Evolutionary conservation across 495 filamentous ascomycete species (phyloP), one percentile per base, ranked within the genome.

Genomic region (Aspergillus funiculosus): DNA sequence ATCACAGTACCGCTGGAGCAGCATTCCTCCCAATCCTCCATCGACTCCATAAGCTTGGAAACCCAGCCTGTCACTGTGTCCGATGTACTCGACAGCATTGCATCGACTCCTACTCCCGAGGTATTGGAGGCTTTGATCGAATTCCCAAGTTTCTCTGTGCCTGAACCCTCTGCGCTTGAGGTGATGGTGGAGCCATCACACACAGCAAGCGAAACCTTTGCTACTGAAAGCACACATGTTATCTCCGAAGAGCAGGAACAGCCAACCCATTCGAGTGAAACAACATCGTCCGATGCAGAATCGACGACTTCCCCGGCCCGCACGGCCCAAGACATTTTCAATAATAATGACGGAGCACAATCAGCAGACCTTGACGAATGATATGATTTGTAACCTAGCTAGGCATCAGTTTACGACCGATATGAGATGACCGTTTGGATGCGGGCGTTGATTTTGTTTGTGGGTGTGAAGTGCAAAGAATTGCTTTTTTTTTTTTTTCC

Each of bases 391-490:
- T 34, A 21, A 43, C 19, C 14, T 24, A 26, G 6, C 9, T 20
- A 48, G 13, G 19, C n/a, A 37, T 48, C 29, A 35, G 47, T 34
- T 50, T 35, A 57, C 35, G 54, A 57, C 47, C 19, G 50, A 51
- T 21, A 57, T 39, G 54, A 50, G 25, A 49, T 26, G 17, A 46
- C 29, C 38, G 26, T 36, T 35, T 50, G 19, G 26, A 32, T 44
- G 6, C 13, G 29, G 4, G 8, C 21, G 25, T 41, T 46, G 29
- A 17, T 17, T 50, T 17, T 46, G 4, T 41, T 30, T 41, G 22
- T 39, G 26, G 26, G 25, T 43, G 9, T 35, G 35, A 18, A 13
- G 20, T 47, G 18, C 10, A 22, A 38, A 34, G 18, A 27, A 27
- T 44, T 50, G 34, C 24, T 34, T 21, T 32, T 5, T 2, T 22